Evolutionary conservation across 164 flowering plant species (phyloP), one percentile per base, ranked within the genome.

Genomic region (Dillenia suffruticosa): DNA sequence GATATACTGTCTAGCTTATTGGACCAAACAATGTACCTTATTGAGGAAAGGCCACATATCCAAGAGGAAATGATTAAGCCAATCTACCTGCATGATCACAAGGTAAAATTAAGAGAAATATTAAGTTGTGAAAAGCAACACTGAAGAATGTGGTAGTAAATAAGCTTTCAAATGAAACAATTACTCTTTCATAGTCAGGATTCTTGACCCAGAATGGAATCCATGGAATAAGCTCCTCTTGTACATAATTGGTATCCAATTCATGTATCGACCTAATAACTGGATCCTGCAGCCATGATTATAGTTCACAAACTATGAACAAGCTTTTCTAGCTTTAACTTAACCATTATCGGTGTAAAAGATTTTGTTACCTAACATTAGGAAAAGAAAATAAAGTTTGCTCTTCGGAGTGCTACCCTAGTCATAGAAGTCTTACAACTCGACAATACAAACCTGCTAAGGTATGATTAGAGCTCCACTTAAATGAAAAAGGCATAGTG

Each of bases 41-140:
- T 86, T 81, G 44, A 86, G 78, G 70, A 71, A 82, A 54, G 93
- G 97, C 98, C 96, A 93, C 88, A 85, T 83, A 54, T 82, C 72
- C 16, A 46, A 58, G 43, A 89, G 12, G 56, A 85, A 73, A 67
- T 79, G 86, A 81, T 89, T 93, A 61, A 90, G 66, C 98, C 97
- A 93, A 57, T 93, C 96, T 45, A 90, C 93, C 98, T 93, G 81
- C 63, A 72, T 12, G 12, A 50, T 9, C 43, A 17, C 4, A 15
- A 32, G 15, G 43, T 53, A 58, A 65, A 45, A 16, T 26, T 9
- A 13, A 46, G 14, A 54, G 49, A 13, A 26, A 51, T 11, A 26
- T 51, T 13, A 12, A 24, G 2, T 19, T 13, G 47, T 14, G 16
- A 24, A 44, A 17, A 45, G 26, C 12, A 2, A 43, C 47, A 17